Conservation (phyloP, 768 basidiomycete genomes). For the Pleurotus tuber-regium region DNA sequence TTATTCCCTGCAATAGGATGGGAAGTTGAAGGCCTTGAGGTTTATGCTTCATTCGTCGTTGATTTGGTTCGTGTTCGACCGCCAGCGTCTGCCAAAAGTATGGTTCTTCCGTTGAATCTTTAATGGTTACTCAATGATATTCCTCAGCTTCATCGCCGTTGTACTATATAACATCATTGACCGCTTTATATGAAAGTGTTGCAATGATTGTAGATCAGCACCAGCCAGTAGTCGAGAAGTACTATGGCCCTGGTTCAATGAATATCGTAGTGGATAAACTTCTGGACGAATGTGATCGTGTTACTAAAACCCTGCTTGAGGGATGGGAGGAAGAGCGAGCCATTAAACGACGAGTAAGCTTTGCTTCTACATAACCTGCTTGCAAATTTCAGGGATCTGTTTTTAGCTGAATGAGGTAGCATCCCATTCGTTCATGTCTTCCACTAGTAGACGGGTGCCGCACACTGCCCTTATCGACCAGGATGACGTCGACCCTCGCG, state of each 20-base stretch:
- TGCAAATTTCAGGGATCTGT: neutral
- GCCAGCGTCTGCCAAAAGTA: slow-evolving; percentile 83
- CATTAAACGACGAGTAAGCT: slow-evolving; percentile 71
- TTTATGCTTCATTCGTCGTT: slow-evolving; percentile 91
- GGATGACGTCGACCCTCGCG: slow-evolving; percentile 73
- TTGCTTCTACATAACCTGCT: neutral
- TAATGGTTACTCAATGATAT: slow-evolving; percentile 10
- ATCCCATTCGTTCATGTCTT: slow-evolving; percentile 19
- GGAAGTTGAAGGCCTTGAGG: slow-evolving; percentile 87
- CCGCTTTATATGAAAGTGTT: slow-evolving; percentile 91
- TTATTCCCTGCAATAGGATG: slow-evolving; percentile 95
- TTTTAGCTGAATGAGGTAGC: slow-evolving; percentile 1
- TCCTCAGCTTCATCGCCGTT: slow-evolving; percentile 81
- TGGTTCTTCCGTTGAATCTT: slow-evolving; percentile 14
- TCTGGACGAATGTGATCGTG: slow-evolving; percentile 83
- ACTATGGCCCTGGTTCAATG: slow-evolving; percentile 93
- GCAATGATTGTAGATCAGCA: slow-evolving; percentile 97
- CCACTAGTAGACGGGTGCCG: slow-evolving; percentile 30
- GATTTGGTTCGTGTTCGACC: slow-evolving; percentile 81
- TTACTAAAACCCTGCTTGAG: slow-evolving; percentile 69
- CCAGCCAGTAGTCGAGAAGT: slow-evolving; percentile 96
- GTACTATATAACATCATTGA: slow-evolving; percentile 88
- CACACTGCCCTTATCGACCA: slow-evolving; percentile 43
- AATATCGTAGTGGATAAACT: slow-evolving; percentile 68
- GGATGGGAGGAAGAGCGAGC: slow-evolving; percentile 92